These are phyloP conservation scores for Globisporangium viniferum DNA, from an alignment of 352 stramenopile species.

Conservation along the genomic window DNA sequence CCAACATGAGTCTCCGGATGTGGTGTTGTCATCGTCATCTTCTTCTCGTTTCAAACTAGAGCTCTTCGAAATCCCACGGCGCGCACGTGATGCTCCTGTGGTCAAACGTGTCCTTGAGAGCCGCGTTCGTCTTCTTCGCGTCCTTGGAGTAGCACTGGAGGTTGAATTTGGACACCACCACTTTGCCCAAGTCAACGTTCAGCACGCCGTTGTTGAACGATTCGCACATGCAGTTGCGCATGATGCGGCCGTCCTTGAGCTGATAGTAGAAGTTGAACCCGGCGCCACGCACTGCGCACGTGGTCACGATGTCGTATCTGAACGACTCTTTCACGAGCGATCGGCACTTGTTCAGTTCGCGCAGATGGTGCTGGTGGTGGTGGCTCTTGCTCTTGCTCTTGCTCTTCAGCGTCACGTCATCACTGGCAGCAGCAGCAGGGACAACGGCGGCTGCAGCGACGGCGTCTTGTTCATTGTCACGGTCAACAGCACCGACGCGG, in stretches of 20 bases:
- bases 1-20: not conserved
- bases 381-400: not conserved
- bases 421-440: not conserved
- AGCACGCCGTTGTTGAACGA: not conserved
- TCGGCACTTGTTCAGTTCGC: not conserved
- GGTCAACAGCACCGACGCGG: not conserved
- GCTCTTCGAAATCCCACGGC: not conserved
- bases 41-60: not conserved
- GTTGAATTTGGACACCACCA: not conserved
- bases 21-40: not conserved
- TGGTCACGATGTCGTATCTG: not conserved
- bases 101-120: not conserved
- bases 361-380: not conserved
- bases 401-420: not conserved
- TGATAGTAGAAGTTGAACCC: conserved; percentile 3
- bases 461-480: not conserved
- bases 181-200: not conserved
- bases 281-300: not conserved
- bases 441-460: not conserved
- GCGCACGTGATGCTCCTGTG: not conserved
- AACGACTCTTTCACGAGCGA: not conserved
- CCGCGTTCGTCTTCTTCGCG: not conserved
- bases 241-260: not conserved
- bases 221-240: conserved; percentile 1
- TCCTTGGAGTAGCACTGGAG: not conserved